Percentiles rank a stretch among this genome's conserved stretches.
Conservation (phyloP, 352 stramenopile species). For the Phytophthora vignae region DNA sequence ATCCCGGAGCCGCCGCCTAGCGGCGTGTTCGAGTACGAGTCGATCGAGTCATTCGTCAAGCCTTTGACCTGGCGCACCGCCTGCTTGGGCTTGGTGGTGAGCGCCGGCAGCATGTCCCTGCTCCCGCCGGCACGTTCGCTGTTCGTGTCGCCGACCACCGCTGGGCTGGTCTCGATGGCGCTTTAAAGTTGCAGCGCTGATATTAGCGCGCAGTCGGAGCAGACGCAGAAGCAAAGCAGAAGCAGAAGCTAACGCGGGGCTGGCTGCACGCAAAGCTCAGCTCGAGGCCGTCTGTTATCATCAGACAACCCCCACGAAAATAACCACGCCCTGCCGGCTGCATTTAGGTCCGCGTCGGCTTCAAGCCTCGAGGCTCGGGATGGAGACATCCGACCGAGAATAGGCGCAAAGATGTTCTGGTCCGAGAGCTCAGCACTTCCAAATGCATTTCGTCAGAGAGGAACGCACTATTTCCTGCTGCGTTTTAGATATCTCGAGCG, state of each 20-base stretch:
- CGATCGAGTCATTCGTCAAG: constrained; percentile 88
- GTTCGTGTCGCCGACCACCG: constrained; percentile 5
- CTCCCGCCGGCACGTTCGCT: background rate
- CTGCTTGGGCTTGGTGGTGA: constrained; percentile 87
- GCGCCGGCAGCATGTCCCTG: constrained; percentile 69
- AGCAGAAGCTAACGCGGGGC: background rate
- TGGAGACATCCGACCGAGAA: constrained; percentile 3
- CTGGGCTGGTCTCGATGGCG: constrained; percentile 3
- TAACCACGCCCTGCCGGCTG: constrained; percentile 24
- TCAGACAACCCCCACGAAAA: constrained; percentile 25
- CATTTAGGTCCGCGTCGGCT: constrained; percentile 11
- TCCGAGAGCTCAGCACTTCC: background rate
- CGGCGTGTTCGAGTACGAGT: constrained; percentile 80
- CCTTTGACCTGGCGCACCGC: constrained; percentile 80
- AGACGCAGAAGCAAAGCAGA: background rate
- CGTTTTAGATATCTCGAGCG: background rate
- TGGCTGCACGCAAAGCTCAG: background rate
- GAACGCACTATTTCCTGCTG: background rate
- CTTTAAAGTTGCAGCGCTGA: constrained; percentile 18
- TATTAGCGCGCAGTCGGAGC: background rate
- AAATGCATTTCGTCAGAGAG: constrained; percentile 13
- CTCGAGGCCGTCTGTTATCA: constrained; percentile 24
- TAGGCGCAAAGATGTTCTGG: constrained; percentile 12
- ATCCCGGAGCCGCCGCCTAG: constrained; percentile 26
- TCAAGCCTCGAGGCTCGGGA: background rate